phyloP scores from a whole-genome alignment of 2,329 filamentous ascomycete species.

The Pseudohalonectria lignicola region DNA sequence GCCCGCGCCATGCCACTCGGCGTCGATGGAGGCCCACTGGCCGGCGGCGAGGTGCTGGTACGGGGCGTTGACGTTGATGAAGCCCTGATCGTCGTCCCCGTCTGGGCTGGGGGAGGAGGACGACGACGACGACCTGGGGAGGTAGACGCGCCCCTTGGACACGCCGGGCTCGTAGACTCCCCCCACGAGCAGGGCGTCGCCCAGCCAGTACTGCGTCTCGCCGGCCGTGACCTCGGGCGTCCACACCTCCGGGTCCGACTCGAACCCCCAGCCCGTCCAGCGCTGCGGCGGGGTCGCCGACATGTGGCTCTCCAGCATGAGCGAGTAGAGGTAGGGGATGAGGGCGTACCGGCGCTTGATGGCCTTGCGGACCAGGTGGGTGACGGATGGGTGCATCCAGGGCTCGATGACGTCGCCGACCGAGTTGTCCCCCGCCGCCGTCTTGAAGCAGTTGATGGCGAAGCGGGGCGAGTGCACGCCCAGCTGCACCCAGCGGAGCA shows the following conservation, averaged over 20 bases:
- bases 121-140: slow-evolving; percentile 32
- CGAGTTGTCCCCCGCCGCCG: slow-evolving; percentile 49
- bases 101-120: no score
- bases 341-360: slow-evolving; percentile 63
- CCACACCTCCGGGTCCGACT: slow-evolving; percentile 57
- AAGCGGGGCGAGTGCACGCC: slow-evolving; percentile 61
- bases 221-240: slow-evolving; percentile 45
- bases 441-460: slow-evolving; percentile 72
- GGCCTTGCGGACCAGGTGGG: slow-evolving; percentile 47
- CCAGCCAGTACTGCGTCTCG: slow-evolving; percentile 65
- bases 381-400: slow-evolving; percentile 64
- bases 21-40: slow-evolving; percentile 17
- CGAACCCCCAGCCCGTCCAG: slow-evolving; percentile 67
- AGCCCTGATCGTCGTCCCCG: slow-evolving; percentile 34
- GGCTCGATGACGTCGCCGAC: slow-evolving; percentile 67
- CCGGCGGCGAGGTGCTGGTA: slow-evolving; percentile 33
- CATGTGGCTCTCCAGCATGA: slow-evolving; percentile 49
- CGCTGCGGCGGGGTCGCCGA: slow-evolving; percentile 53
- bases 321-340: slow-evolving; percentile 60
- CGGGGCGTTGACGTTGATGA: slow-evolving; percentile 45
- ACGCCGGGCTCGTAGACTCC: slow-evolving; percentile 55
- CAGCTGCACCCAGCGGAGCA: slow-evolving; percentile 64
- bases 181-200: slow-evolving; percentile 52
- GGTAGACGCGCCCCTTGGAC: slow-evolving; percentile 45
- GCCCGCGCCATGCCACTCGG: slow-evolving; percentile 17